A percentile compares a stretch with the other conserved stretches of the same genome.
phyloP scores from a whole-genome alignment of 345 rosid genomes.

The Atalantia buxifolia region DNA sequence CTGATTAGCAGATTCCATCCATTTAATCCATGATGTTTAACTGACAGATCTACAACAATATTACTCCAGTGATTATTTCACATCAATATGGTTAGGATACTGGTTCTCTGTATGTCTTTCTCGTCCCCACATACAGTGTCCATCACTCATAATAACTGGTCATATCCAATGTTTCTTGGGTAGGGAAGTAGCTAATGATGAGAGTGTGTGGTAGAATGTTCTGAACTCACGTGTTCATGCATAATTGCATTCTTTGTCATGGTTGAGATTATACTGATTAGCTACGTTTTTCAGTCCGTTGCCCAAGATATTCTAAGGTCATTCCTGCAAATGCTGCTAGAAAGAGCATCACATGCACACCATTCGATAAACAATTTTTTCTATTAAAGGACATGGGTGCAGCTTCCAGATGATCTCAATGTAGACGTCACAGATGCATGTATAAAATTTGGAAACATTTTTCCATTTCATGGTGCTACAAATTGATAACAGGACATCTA shows the following conservation, averaged over 20 bases:
- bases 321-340: neutral
- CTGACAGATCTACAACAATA: neutral
- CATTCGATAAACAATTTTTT: neutral
- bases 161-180: neutral
- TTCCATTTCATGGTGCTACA: neutral
- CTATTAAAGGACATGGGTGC: neutral
- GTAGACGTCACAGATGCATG: neutral
- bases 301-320: neutral
- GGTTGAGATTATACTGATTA: neutral
- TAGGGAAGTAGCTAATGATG: neutral
- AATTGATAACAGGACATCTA: neutral
- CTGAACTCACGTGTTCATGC: neutral
- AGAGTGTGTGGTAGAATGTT: neutral
- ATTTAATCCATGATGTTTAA: neutral
- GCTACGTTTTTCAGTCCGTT: neutral
- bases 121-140: neutral
- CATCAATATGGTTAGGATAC: neutral
- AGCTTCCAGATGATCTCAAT: neutral
- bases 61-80: neutral
- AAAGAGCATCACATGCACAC: neutral
- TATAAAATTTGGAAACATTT: neutral
- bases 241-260: neutral
- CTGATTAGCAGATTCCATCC: neutral
- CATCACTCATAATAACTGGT: neutral
- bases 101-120: neutral